Conservation (phyloP, 2,329 filamentous ascomycete species). For the Helotiales sp. region DNA sequence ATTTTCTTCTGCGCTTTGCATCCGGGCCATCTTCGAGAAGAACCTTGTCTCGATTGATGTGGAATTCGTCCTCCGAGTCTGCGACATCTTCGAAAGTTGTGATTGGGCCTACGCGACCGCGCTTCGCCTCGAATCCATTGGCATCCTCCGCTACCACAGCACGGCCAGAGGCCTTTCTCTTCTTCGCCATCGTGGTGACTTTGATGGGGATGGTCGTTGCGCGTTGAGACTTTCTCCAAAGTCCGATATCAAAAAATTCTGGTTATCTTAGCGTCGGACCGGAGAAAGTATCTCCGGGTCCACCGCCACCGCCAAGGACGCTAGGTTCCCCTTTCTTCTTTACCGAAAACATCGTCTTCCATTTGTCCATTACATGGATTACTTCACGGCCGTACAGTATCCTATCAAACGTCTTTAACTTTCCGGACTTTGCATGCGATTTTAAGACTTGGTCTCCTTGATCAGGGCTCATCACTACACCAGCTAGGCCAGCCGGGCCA, state of each 20-base stretch:
- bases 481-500: no score
- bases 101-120: slow-evolving; percentile 27
- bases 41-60: slow-evolving; percentile 82
- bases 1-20: slow-evolving; percentile 73
- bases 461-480: no score
- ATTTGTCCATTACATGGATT: no score
- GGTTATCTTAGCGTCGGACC: slow-evolving; percentile 19
- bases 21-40: slow-evolving; percentile 78
- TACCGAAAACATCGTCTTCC: neutral
- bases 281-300: neutral
- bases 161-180: slow-evolving; percentile 25
- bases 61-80: slow-evolving; percentile 93
- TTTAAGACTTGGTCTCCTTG: no score
- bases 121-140: slow-evolving; percentile 18
- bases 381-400: no score
- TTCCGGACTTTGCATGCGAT: no score
- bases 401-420: no score
- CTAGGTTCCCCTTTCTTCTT: neutral
- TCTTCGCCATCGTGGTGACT: slow-evolving; percentile 25
- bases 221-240: neutral
- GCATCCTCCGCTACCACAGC: neutral
- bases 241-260: slow-evolving; percentile 19
- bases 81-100: slow-evolving; percentile 78
- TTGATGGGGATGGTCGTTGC: neutral
- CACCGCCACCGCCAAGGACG: no score